phyloP scores from a whole-genome alignment of 1,139 yeast genomes.

The Debaryomycetaceae sp. region DNA sequence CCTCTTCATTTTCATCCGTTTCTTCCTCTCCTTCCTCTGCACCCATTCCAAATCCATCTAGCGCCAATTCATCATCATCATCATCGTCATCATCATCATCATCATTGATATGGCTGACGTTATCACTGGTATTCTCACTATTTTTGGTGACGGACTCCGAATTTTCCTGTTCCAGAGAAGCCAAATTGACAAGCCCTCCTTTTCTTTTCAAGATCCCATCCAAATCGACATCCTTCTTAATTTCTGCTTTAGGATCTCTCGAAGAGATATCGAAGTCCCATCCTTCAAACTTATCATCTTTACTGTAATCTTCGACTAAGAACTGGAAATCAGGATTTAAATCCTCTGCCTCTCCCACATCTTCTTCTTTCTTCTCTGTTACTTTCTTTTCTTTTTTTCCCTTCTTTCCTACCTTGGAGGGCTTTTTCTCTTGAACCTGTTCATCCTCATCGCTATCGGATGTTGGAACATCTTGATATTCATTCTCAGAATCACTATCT shows the following conservation, averaged over 20 bases:
- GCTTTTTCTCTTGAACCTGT: conserved; percentile 17
- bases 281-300: conserved; percentile 55
- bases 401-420: conserved; percentile 11
- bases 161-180: conserved; percentile 31
- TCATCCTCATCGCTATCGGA: conserved; percentile 23
- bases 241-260: conserved; percentile 16
- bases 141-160: conserved; percentile 26
- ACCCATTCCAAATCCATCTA: conserved; percentile 67
- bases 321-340: conserved; percentile 73
- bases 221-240: conserved; percentile 69
- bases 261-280: conserved; percentile 73
- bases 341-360: conserved; percentile 42
- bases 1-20: conserved; percentile 10
- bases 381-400: conserved; percentile 11
- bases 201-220: conserved; percentile 81
- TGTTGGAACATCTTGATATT: conserved; percentile 6
- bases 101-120: conserved; percentile 21
- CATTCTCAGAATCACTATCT: conserved; percentile 68
- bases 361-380: conserved; percentile 24
- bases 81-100: conserved; percentile 27
- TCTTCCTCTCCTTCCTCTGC: conserved; percentile 42
- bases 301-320: conserved; percentile 56
- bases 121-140: conserved; percentile 21
- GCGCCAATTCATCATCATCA: conserved; percentile 44
- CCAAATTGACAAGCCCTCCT: conserved; percentile 65